Evolutionary conservation across 805 yeast genomes (phyloP).

Genomic region (Saturnispora dispora): DNA sequence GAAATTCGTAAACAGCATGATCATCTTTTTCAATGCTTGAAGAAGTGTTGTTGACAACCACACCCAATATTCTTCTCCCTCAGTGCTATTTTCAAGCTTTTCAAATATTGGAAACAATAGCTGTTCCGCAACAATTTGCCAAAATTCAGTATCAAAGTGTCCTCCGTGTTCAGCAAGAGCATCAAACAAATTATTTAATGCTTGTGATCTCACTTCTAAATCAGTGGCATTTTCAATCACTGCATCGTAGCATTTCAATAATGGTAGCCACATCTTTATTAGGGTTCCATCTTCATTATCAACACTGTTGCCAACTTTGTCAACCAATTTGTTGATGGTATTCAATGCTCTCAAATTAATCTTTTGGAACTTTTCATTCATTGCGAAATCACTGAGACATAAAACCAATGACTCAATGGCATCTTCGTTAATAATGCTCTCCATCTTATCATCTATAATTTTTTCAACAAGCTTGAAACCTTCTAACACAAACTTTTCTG

Average conservation of each 20-base stretch:
- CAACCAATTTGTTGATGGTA: conserved; percentile 53
- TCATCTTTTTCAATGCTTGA: conserved; percentile 86
- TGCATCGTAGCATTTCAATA: conserved; percentile 76
- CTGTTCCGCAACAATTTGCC: conserved; percentile 74
- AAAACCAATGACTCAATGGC: conserved; percentile 56
- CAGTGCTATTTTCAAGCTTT: conserved; percentile 69
- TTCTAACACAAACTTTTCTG: conserved; percentile 51
- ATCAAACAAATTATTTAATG: conserved; percentile 75
- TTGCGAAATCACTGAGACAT: conserved; percentile 73
- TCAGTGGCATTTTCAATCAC: conserved; percentile 91
- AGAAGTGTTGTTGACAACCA: conserved; percentile 96
- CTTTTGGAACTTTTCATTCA: conserved; percentile 75
- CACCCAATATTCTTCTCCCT: conserved; percentile 74
- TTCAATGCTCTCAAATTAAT: conserved; percentile 74
- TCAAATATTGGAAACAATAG: conserved; percentile 86
- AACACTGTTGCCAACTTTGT: conserved; percentile 42
- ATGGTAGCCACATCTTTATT: conserved; percentile 72
- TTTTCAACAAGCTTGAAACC: conserved; percentile 55
- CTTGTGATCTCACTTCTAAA: conserved; percentile 85
- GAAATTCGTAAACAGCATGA: conserved; percentile 73
- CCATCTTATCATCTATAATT: conserved; percentile 54
- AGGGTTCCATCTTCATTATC: conserved; percentile 30
- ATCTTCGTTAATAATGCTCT: conserved; percentile 59
- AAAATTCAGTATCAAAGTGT: conserved; percentile 61
- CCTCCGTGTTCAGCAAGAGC: conserved; percentile 71